A percentile compares a stretch with the other conserved stretches of the same genome.
Conservation (phyloP, 164 flowering plant genomes). For the Pachysandra terminalis region DNA sequence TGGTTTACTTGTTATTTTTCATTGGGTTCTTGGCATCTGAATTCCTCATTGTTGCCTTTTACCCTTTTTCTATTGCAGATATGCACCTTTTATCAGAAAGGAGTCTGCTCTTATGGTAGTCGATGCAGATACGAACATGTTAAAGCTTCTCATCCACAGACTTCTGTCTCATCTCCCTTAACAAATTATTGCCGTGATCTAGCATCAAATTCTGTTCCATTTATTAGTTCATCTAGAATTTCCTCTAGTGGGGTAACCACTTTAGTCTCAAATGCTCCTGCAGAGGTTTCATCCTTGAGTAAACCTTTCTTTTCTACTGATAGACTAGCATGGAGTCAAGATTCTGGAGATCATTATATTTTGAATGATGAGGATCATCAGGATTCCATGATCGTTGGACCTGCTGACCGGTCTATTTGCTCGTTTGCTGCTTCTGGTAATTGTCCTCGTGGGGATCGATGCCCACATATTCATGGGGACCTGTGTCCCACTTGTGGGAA, state of each 20-base stretch:
- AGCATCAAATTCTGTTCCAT: conserved; percentile 23
- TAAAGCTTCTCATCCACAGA: conserved; percentile 42
- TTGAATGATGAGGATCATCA: conserved; percentile 21
- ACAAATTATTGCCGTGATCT: conserved; percentile 22
- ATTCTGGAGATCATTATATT: conserved; percentile 19
- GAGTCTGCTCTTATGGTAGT: conserved; percentile 81
- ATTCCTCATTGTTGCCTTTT: conserved; percentile 6
- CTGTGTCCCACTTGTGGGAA: conserved; percentile 77
- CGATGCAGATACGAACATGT: conserved; percentile 96
- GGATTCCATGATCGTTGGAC: too few relatives aligned
- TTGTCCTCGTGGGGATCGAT: conserved; percentile 85
- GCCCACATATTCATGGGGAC: conserved; percentile 89
- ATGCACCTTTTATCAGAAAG: conserved; percentile 91
- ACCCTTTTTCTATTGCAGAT: conserved; percentile 41
- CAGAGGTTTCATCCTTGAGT: conserved; percentile 34
- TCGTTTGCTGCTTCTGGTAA: conserved; percentile 90
- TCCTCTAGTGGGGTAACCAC: conserved; percentile 10
- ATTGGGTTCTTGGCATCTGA: background rate
- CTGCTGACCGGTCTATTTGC: conserved; percentile 60
- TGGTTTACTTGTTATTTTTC: background rate
- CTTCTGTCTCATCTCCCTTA: conserved; percentile 52
- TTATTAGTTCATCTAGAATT: conserved; percentile 20
- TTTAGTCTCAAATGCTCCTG: conserved; percentile 11
- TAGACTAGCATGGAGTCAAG: conserved; percentile 41
- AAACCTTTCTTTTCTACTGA: conserved; percentile 28